These are phyloP conservation scores for Penicillium sp. DNA, from an alignment of 2,329 filamentous ascomycete genomes.

Conservation along the genomic window DNA sequence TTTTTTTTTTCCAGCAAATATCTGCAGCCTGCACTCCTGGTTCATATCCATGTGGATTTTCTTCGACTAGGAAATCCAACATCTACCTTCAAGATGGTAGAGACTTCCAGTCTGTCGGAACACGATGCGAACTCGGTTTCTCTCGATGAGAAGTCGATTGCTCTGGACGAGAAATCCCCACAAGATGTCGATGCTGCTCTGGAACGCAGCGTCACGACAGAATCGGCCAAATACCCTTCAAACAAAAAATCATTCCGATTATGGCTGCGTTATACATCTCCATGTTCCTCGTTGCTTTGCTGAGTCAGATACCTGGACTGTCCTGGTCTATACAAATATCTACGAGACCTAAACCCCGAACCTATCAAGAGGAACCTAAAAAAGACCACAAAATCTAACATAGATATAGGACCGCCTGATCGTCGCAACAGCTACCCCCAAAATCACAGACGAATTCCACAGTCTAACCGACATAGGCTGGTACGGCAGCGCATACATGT, in stretches of 20 bases:
- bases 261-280: background rate
- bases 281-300: constrained; percentile 1
- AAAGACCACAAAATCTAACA: background rate
- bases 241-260: background rate
- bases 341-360: too few species aligned
- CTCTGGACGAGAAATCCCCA: background rate
- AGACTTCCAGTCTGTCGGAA: background rate
- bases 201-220: background rate
- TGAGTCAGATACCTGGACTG: background rate
- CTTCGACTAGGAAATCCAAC: too few species aligned
- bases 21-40: too few species aligned
- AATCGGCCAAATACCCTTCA: constrained; percentile 2
- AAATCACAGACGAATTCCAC: constrained; percentile 45
- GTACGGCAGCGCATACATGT: constrained; percentile 42
- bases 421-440: constrained; percentile 41
- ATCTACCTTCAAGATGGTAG: background rate
- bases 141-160: background rate
- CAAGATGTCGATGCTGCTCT: background rate
- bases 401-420: constrained; percentile 16
- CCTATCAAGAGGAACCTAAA: too few species aligned
- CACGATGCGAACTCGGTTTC: background rate
- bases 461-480: constrained; percentile 44
- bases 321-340: background rate
- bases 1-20: background rate
- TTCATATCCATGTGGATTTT: too few species aligned